Evolutionary conservation across 2,329 filamentous ascomycete genomes (phyloP).

Genomic region (Epichloe coenophiala): DNA sequence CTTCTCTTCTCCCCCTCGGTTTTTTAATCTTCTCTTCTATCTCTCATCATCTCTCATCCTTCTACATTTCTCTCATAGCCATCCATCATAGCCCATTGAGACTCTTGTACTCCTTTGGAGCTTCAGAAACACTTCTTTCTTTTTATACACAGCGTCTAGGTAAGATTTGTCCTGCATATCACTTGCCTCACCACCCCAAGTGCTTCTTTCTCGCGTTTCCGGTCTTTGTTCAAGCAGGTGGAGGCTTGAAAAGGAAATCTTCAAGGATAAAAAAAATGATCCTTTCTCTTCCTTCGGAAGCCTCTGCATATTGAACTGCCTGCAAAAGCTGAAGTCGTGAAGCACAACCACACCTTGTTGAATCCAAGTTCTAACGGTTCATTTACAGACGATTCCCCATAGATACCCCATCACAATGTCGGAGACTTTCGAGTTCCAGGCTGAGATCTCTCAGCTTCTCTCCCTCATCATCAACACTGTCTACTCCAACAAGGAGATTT

Average conservation of each 20-base stretch:
- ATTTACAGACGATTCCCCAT: conserved; percentile 11
- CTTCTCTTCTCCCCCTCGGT: conserved; percentile 12
- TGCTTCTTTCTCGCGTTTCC: background rate
- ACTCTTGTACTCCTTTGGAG: conserved; percentile 8
- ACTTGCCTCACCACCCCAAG: background rate
- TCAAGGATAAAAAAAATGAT: background rate
- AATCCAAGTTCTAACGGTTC: background rate
- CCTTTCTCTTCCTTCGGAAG: background rate
- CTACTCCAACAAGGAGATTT: conserved; percentile 99
- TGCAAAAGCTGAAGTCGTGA: background rate
- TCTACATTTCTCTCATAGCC: conserved; percentile 1
- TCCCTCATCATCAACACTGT: conserved; percentile 99
- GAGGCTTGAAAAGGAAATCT: background rate
- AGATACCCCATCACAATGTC: conserved; percentile 55
- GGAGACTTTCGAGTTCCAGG: conserved; percentile 99
- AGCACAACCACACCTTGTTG: background rate
- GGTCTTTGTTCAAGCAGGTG: background rate
- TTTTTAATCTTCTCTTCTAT: conserved; percentile 11
- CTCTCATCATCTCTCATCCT: conserved; percentile 11
- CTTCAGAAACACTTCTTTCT: conserved; percentile 4
- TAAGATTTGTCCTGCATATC: conserved; percentile 6
- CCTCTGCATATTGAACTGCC: background rate
- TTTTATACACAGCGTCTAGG: conserved; percentile 10
- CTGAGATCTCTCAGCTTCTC: conserved; percentile 99
- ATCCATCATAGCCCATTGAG: conserved; percentile 9